Percentiles rank a stretch among this genome's conserved stretches.
Evolutionary conservation across 2,329 filamentous ascomycete species (phyloP).

Genomic region (Celoporthe dispersa): DNA sequence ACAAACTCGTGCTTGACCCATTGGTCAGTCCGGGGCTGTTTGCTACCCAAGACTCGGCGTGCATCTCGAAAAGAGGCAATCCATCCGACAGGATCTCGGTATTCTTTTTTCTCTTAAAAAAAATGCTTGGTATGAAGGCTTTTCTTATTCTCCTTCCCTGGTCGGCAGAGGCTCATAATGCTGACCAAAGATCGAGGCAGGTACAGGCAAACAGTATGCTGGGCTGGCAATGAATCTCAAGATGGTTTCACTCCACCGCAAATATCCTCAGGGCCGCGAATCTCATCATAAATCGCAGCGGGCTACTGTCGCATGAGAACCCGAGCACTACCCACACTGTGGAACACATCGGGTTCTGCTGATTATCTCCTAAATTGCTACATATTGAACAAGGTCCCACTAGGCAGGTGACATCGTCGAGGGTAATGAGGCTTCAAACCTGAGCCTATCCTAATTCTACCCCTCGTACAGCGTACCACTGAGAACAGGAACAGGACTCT

Average conservation of each 20-base stretch:
- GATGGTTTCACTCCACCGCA: background rate
- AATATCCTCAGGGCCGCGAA: background rate
- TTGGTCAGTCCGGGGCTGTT: background rate
- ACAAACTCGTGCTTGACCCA: background rate
- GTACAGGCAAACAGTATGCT: background rate
- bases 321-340: background rate
- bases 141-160: no score
- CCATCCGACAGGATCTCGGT: background rate
- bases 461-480: background rate
- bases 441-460: background rate
- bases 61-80: background rate
- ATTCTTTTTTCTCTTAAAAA: no score
- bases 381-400: background rate
- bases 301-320: background rate
- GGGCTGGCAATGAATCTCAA: background rate
- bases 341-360: background rate
- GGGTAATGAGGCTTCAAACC: background rate
- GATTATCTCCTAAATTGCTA: background rate
- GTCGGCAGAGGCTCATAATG: background rate
- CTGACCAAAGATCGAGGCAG: background rate
- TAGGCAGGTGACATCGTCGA: background rate
- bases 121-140: background rate
- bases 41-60: background rate
- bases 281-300: background rate
- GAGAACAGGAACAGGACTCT: background rate